Evolutionary conservation across 352 stramenopile species (phyloP).

Genomic region (Pythium rishiriense): DNA sequence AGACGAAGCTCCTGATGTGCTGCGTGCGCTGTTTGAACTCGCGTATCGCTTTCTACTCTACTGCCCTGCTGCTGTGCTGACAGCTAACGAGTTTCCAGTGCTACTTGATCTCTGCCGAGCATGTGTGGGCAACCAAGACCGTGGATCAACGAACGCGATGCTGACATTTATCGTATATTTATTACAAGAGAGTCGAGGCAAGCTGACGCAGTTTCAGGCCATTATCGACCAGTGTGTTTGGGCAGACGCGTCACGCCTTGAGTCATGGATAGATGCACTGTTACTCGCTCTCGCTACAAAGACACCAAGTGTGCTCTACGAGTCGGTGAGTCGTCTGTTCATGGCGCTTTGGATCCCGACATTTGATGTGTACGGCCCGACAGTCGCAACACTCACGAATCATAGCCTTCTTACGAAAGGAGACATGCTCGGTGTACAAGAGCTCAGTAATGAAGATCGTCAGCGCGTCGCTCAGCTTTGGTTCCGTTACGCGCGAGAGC

Average conservation of each 20-base stretch:
- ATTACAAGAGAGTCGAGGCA: slow-evolving; percentile 53
- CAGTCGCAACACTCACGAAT: slow-evolving; percentile 32
- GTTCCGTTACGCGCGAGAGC: slow-evolving; percentile 51
- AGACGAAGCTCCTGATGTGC: slow-evolving; percentile 56
- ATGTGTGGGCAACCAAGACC: slow-evolving; percentile 67
- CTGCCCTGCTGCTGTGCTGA: slow-evolving; percentile 62
- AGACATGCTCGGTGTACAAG: slow-evolving; percentile 41
- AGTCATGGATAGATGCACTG: slow-evolving; percentile 54
- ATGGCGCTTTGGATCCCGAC: slow-evolving; percentile 45
- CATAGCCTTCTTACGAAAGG: slow-evolving; percentile 25
- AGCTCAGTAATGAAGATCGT: slow-evolving; percentile 43
- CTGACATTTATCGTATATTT: slow-evolving; percentile 67
- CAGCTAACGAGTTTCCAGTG: slow-evolving; percentile 52
- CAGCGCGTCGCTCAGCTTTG: slow-evolving; percentile 58
- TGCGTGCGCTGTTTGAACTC: slow-evolving; percentile 69
- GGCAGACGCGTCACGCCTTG: slow-evolving; percentile 34
- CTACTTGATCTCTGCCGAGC: slow-evolving; percentile 60
- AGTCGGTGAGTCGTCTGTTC: slow-evolving; percentile 51
- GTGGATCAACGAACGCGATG: slow-evolving; percentile 63
- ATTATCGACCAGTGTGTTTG: slow-evolving; percentile 53
- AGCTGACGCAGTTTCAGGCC: slow-evolving; percentile 40
- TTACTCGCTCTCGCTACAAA: slow-evolving; percentile 50
- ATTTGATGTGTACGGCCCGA: slow-evolving; percentile 38
- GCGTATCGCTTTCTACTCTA: slow-evolving; percentile 72
- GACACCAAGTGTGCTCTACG: slow-evolving; percentile 59